phyloP scores from a whole-genome alignment of 2,329 filamentous ascomycete genomes.

The Alternaria burnsii region DNA sequence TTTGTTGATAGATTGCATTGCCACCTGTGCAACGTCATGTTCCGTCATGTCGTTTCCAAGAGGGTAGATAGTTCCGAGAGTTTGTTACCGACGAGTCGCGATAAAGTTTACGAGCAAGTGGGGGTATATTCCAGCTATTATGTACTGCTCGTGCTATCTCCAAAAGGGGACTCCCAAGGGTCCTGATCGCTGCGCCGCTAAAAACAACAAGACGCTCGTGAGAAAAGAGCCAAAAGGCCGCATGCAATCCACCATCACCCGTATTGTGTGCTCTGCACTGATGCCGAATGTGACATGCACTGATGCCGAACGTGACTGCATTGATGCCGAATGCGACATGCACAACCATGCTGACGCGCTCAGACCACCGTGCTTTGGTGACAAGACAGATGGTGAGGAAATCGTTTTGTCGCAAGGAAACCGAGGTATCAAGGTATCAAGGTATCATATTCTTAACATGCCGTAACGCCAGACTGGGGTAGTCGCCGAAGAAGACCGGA shows the following conservation, averaged over 20 bases:
- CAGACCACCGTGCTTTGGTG: conserved; percentile 6
- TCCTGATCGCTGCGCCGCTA: conserved; percentile 25
- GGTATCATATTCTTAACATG: conserved; percentile 25
- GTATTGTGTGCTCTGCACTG: conserved; percentile 4
- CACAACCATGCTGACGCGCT: conserved; percentile 2
- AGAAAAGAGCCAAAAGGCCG: conserved; percentile 11
- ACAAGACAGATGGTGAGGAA: neutral
- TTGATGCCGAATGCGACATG: neutral
- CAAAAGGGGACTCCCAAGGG: conserved; percentile 2
- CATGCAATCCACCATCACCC: conserved; percentile 6
- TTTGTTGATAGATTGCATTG: neutral
- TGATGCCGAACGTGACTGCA: neutral
- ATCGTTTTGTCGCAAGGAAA: conserved; percentile 16
- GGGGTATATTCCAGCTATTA: conserved; percentile 33
- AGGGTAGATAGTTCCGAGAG: neutral
- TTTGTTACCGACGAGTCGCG: neutral
- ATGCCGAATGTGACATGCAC: neutral
- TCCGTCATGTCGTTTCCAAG: neutral
- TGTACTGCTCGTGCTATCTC: conserved; percentile 28
- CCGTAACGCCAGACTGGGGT: conserved; percentile 20
- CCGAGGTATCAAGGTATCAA: conserved; percentile 28
- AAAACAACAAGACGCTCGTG: conserved; percentile 16
- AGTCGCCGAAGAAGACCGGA: conserved; percentile 16
- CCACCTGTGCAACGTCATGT: conserved; percentile 5
- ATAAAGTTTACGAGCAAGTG: conserved; percentile 14